Conservation (phyloP, 176 grass and related monocot species). For the Avena sativa region DNA sequence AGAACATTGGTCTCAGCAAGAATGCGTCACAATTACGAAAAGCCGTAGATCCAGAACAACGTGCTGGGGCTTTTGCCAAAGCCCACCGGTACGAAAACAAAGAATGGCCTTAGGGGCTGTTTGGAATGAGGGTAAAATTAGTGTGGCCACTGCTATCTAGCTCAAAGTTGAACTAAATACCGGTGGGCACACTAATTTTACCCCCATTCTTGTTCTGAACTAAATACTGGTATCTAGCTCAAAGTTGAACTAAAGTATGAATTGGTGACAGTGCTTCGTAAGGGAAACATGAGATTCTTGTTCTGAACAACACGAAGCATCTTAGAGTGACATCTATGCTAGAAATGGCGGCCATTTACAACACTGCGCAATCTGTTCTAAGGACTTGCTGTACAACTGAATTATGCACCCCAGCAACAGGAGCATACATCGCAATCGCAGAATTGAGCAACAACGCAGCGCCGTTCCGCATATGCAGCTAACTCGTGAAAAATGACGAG, state of each 20-base stretch:
- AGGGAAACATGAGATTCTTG: neutral
- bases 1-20: neutral
- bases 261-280: neutral
- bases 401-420: neutral
- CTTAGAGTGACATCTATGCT: neutral
- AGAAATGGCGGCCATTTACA: conserved; percentile 2
- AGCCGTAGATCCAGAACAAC: neutral
- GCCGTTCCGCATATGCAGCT: neutral
- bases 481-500: neutral
- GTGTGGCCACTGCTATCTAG: too few species aligned
- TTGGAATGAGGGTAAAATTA: too few species aligned
- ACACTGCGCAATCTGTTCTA: neutral
- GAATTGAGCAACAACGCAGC: neutral
- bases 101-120: neutral
- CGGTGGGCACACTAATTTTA: too few species aligned
- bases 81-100: neutral
- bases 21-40: neutral
- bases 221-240: too few species aligned
- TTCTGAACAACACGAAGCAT: neutral
- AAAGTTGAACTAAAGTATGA: neutral
- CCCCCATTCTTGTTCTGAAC: too few species aligned
- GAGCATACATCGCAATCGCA: neutral
- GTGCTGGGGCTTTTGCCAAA: neutral
- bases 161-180: too few species aligned
- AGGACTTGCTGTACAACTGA: neutral